Evolutionary conservation across 1,284 basidiomycete genomes (phyloP).

Genomic region (Cryptococcus floricola): DNA sequence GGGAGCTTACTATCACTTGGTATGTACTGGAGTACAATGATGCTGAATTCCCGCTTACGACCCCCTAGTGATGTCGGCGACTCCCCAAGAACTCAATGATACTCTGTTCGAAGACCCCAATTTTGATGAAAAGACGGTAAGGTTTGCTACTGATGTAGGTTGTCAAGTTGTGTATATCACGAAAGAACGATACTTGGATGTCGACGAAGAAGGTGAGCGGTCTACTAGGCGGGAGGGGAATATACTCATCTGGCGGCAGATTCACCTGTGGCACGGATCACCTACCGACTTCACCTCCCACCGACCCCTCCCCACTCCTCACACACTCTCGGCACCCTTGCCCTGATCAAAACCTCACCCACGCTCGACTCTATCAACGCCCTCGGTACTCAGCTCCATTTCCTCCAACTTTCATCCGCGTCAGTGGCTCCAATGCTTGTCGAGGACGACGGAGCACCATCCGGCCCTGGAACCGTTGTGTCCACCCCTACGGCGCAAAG

Average conservation of each 20-base stretch:
- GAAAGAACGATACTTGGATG: slow-evolving; percentile 31
- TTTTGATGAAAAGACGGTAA: slow-evolving; percentile 44
- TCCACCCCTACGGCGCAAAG: slow-evolving; percentile 44
- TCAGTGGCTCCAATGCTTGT: slow-evolving; percentile 21
- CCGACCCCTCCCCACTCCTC: slow-evolving; percentile 58
- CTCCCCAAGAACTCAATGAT: slow-evolving; percentile 35
- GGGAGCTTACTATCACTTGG: slow-evolving; percentile 29
- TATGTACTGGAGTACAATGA: slow-evolving; percentile 20
- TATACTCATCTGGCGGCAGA: slow-evolving; percentile 13
- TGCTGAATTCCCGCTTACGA: not conserved
- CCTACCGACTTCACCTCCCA: slow-evolving; percentile 45
- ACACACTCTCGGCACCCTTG: slow-evolving; percentile 77
- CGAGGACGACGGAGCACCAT: slow-evolving; percentile 25
- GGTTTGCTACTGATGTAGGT: slow-evolving; percentile 43
- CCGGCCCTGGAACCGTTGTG: slow-evolving; percentile 34
- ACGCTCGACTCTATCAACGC: slow-evolving; percentile 74
- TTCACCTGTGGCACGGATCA: slow-evolving; percentile 25
- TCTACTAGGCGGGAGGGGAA: not conserved
- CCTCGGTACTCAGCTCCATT: slow-evolving; percentile 80
- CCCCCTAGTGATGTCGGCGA: slow-evolving; percentile 44
- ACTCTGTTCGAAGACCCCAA: slow-evolving; percentile 42
- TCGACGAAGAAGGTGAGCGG: slow-evolving; percentile 36
- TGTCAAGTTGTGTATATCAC: slow-evolving; percentile 49
- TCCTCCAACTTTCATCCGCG: slow-evolving; percentile 70
- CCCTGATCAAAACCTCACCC: slow-evolving; percentile 87